phyloP scores from a whole-genome alignment of 176 grass and related monocot genomes.

The Eremochloa ophiuroides region DNA sequence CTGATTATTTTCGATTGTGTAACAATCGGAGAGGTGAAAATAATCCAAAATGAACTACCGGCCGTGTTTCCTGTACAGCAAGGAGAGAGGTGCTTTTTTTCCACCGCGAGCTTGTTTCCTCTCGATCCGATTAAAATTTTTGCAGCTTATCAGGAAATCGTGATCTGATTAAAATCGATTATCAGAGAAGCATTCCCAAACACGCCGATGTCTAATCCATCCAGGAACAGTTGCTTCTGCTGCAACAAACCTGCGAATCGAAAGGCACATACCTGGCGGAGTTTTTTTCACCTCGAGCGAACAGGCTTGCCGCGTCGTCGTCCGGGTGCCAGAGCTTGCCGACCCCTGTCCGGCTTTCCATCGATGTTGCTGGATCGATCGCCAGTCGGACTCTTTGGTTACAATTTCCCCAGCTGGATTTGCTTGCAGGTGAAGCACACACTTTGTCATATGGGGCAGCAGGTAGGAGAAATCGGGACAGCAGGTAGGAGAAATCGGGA shows the following conservation, averaged over 20 bases:
- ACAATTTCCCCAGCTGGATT: background rate
- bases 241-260: background rate
- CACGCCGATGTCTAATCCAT: background rate
- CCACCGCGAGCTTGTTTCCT: too few species aligned
- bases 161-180: too few species aligned
- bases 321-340: background rate
- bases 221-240: background rate
- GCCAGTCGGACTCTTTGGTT: background rate
- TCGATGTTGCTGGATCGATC: background rate
- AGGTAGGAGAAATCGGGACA: background rate
- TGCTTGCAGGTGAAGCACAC: constrained; percentile 21
- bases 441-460: background rate
- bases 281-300: too few species aligned
- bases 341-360: background rate
- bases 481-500: background rate
- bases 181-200: too few species aligned
- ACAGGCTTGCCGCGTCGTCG: background rate
- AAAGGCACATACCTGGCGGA: background rate
- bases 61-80: too few species aligned
- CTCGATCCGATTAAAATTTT: too few species aligned
- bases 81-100: too few species aligned
- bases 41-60: too few species aligned
- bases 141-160: too few species aligned
- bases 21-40: too few species aligned
- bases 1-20: too few species aligned